Percentiles rank a stretch among this genome's conserved stretches.
These are phyloP conservation scores for Patellifolia procumbens DNA, from an alignment of 179 eudicot species.

Conservation along the genomic window DNA sequence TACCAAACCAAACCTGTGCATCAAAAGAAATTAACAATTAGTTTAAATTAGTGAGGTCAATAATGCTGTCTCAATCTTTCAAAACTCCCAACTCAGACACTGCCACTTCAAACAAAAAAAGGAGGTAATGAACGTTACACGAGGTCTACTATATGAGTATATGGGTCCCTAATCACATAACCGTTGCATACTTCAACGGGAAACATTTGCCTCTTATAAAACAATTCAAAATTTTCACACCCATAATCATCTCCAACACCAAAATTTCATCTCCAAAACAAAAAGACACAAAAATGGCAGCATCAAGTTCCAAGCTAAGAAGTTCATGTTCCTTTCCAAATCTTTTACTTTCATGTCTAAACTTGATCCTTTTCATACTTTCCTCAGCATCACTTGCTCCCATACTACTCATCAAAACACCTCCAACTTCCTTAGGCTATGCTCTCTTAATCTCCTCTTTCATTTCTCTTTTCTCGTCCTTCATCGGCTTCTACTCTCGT, in stretches of 20 bases:
- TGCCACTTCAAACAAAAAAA: not conserved
- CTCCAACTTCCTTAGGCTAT: constrained; percentile 62
- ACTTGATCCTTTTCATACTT: constrained; percentile 58
- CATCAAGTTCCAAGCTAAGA: constrained; percentile 45
- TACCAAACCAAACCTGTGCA: no score
- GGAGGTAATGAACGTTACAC: constrained; percentile 24
- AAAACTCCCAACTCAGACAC: no score
- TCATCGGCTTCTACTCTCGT: constrained; percentile 59
- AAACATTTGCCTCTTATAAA: constrained; percentile 28
- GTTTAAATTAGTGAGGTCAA: no score
- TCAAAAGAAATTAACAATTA: no score
- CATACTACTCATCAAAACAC: constrained; percentile 48
- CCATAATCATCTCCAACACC: not conserved
- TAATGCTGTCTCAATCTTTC: no score
- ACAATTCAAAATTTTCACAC: constrained; percentile 22
- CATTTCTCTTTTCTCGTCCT: constrained; percentile 55
- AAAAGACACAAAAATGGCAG: constrained; percentile 31
- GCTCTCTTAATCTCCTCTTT: constrained; percentile 48
- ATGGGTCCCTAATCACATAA: constrained; percentile 30
- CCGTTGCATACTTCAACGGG: constrained; percentile 44
- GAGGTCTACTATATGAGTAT: constrained; percentile 2
- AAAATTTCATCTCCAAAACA: not conserved
- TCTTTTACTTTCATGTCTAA: constrained; percentile 49
- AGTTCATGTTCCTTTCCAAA: constrained; percentile 56
- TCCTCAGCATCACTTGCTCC: constrained; percentile 57